Conservation (phyloP, 352 stramenopile species). For the Pythium angustatum region DNA sequence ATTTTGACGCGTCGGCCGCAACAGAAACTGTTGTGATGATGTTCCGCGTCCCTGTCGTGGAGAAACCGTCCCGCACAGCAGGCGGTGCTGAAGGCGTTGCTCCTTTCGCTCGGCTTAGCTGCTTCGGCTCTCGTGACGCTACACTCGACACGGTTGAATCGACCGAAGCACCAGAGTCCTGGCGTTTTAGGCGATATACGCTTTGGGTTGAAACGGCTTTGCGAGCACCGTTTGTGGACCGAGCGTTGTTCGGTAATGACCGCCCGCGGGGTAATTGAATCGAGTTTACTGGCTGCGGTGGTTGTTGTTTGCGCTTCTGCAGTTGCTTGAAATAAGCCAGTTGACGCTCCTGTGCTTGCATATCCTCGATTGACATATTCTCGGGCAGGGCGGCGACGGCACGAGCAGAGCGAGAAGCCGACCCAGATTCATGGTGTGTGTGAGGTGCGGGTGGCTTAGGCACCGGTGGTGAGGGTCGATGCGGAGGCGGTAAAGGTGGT, state of each 20-base stretch:
- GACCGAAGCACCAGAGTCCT: slow-evolving; percentile 7
- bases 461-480: neutral
- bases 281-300: neutral
- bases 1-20: neutral
- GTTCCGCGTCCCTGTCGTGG: slow-evolving; percentile 15
- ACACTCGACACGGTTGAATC: slow-evolving; percentile 4
- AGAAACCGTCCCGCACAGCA: slow-evolving; percentile 8
- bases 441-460: neutral
- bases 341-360: slow-evolving; percentile 53
- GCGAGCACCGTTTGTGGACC: neutral
- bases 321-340: slow-evolving; percentile 40
- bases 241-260: neutral
- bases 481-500: neutral
- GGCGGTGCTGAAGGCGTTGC: neutral
- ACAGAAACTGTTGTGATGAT: slow-evolving; percentile 20
- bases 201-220: slow-evolving; percentile 8
- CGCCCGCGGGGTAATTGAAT: neutral
- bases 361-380: slow-evolving; percentile 44
- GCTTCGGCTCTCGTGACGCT: slow-evolving; percentile 3
- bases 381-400: slow-evolving; percentile 34
- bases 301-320: slow-evolving; percentile 32
- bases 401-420: slow-evolving; percentile 18
- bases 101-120: neutral
- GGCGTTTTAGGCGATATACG: slow-evolving; percentile 2
- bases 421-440: neutral